Evolutionary conservation across 2,329 filamentous ascomycete species (phyloP), one percentile per base, ranked within the genome.

Genomic region (Stachybotrys echinatus): DNA sequence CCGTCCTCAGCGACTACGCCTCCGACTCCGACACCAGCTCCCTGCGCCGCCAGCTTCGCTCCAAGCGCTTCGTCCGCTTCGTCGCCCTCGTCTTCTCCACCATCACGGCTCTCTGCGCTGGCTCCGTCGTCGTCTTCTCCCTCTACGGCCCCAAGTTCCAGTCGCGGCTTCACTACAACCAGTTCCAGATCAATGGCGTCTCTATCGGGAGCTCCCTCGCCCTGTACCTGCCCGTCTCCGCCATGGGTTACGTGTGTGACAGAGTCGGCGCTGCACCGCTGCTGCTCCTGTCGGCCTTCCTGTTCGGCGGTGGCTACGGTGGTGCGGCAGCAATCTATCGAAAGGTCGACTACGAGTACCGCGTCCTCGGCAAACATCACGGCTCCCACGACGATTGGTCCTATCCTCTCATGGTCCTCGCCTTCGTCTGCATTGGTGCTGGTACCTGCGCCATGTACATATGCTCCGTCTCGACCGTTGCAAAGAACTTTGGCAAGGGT

Each of bases 401-500:
- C 0, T 91, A 95, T 58, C 80, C 80, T 56, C 74, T 88, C 58
- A 96, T 99, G 92, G 74, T 96, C 6, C 65, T 89, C 49, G 86
- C 91, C 1, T 99, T 97, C 66, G 77, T 92, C 44, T 79, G 81
- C 47, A 84, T 99, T 51, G 94, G 94, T 2, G 79, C 86, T 54
- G 92, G 84, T 5, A 96, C 92, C 0, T 89, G 88, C 56, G 83
- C 83, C 66, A 91, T 97, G 83, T 99, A 97, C 67, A 77, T 97
- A 50, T 81, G 85, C 47, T 87, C 90, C 2, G 87, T 99, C n/a
- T 92, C 92, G 6, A 95, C 92, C 0, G 96, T 91, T 63, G 94
- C 94, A 34, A 99, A 99, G 82, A 99, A 97, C 71, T 99, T 97
- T 70, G 92, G 92, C 45, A 84, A 87, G 53, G 90, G 91, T 4